Percentiles rank a stretch among this genome's conserved stretches.
These are phyloP conservation scores for Rhizophagus sp. DNA, from an alignment of 192 early-diverging fungal species.

Conservation along the genomic window DNA sequence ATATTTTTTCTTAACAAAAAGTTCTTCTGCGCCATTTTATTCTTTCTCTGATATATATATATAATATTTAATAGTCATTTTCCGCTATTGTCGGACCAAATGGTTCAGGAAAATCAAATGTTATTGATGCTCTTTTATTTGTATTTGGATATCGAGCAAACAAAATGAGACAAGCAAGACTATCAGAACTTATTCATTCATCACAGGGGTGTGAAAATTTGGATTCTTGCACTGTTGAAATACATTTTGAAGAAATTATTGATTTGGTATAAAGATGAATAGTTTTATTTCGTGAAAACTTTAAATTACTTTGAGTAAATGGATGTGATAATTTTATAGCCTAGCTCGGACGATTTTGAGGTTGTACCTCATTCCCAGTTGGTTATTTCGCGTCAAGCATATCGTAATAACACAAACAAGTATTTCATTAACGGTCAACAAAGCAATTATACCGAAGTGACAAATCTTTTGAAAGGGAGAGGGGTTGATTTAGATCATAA, in stretches of 20 bases:
- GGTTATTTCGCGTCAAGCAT: slow-evolving; percentile 76
- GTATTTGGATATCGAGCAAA: slow-evolving; percentile 98
- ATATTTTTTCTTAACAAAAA: neutral
- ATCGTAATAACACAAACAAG: slow-evolving; percentile 67
- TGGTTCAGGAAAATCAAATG: slow-evolving; percentile 98
- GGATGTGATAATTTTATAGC: slow-evolving; percentile 37
- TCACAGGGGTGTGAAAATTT: slow-evolving; percentile 76
- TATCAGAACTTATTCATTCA: slow-evolving; percentile 94
- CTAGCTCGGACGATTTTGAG: slow-evolving; percentile 61
- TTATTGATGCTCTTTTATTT: slow-evolving; percentile 96
- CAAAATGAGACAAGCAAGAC: slow-evolving; percentile 96
- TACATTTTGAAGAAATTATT: slow-evolving; percentile 91
- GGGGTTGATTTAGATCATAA: slow-evolving; percentile 98
- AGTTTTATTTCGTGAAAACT: neutral
- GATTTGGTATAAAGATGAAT: slow-evolving; percentile 59
- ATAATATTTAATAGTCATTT: slow-evolving; percentile 45
- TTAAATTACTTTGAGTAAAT: neutral
- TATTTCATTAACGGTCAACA: slow-evolving; percentile 69
- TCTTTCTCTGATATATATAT: neutral
- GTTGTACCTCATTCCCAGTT: slow-evolving; percentile 69
- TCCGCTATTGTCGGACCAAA: slow-evolving; percentile 94
- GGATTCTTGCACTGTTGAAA: slow-evolving; percentile 80
- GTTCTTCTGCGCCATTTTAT: neutral
- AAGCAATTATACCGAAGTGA: slow-evolving; percentile 83
- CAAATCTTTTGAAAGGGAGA: slow-evolving; percentile 73